A percentile compares a stretch with the other conserved stretches of the same genome.
These are phyloP conservation scores for Omphalotus guepiniiformis DNA, from an alignment of 768 basidiomycete species.

Conservation along the genomic window DNA sequence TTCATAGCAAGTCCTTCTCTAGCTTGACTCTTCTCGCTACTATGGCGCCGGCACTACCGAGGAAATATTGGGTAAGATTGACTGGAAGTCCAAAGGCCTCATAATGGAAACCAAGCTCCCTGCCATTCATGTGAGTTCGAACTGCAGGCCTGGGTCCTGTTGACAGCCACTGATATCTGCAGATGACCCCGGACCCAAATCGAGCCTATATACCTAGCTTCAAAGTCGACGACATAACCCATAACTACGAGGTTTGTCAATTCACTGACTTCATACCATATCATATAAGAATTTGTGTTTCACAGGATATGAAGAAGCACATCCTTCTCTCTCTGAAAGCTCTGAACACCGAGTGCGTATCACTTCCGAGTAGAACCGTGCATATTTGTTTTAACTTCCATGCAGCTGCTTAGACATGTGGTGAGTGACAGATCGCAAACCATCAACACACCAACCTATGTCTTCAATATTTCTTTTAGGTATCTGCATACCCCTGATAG, in stretches of 20 bases:
- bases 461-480: constrained; percentile 45
- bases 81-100: constrained; percentile 37
- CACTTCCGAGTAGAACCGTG: constrained; percentile 19
- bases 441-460: no score
- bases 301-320: constrained; percentile 6
- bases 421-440: no score
- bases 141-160: no score
- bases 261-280: background rate
- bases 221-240: background rate
- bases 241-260: background rate
- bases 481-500: constrained; percentile 63
- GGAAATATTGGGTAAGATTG: constrained; percentile 35
- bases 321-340: constrained; percentile 34
- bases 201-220: no score
- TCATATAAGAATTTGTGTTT: background rate
- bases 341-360: constrained; percentile 39
- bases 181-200: background rate
- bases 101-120: constrained; percentile 46
- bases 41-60: constrained; percentile 13
- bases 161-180: background rate
- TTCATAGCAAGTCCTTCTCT: background rate
- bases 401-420: no score
- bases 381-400: background rate
- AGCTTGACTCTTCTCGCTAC: background rate
- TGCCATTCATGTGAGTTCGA: constrained; percentile 22